Evolutionary conservation across 169 alveolate genomes (phyloP).

Genomic region (Eimeria mitis): DNA sequence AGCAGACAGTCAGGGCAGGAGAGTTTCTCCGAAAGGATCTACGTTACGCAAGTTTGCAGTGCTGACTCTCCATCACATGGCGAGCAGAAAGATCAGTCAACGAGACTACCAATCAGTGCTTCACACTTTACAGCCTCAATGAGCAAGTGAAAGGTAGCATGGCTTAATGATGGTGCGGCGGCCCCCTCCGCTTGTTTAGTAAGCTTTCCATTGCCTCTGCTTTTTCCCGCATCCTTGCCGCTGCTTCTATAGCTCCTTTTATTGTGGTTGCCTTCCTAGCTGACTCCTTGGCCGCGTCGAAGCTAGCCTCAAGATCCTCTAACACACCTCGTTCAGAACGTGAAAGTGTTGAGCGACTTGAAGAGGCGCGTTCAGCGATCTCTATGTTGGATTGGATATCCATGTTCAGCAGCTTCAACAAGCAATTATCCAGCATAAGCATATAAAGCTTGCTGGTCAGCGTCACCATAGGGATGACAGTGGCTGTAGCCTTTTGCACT

Average conservation of each 20-base stretch:
- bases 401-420: conserved; percentile 23
- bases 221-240: background rate
- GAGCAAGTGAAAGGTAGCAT: background rate
- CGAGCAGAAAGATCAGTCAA: background rate
- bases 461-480: conserved; percentile 29
- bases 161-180: background rate
- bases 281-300: conserved; percentile 4
- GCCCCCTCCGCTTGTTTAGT: background rate
- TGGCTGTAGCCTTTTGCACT: background rate
- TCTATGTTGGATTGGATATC: background rate
- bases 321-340: background rate
- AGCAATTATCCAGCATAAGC: conserved; percentile 21
- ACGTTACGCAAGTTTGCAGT: background rate
- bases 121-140: background rate
- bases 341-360: background rate
- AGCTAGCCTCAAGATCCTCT: background rate
- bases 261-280: background rate
- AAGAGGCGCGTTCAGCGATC: background rate
- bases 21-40: background rate
- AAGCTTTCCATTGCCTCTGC: background rate
- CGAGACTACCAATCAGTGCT: background rate
- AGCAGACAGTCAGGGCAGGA: background rate
- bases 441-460: conserved; percentile 1
- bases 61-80: conserved; percentile 3
- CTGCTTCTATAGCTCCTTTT: conserved; percentile 4